These are phyloP conservation scores for Leptographium procerum DNA, from an alignment of 2,329 filamentous ascomycete genomes.

Conservation along the genomic window DNA sequence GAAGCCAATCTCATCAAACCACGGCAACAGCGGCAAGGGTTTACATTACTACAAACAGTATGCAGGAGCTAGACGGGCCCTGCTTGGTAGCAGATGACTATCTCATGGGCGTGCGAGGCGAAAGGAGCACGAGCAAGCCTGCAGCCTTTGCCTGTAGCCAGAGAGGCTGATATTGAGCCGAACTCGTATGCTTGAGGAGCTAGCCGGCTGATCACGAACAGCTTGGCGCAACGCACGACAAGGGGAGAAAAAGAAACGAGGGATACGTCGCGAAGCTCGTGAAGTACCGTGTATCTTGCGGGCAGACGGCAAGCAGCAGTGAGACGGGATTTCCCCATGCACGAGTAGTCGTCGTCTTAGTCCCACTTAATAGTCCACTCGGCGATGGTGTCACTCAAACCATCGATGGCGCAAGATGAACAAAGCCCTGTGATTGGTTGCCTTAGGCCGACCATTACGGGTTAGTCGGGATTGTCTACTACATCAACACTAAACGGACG, in stretches of 20 bases:
- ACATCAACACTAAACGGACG: background rate
- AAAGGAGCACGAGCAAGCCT: too few relatives aligned
- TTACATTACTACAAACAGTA: background rate
- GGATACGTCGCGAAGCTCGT: background rate
- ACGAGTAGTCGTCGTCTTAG: background rate
- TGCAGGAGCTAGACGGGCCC: background rate
- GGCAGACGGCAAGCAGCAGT: background rate
- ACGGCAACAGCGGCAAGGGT: background rate
- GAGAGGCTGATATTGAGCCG: background rate
- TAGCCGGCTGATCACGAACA: background rate
- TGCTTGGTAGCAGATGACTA: background rate
- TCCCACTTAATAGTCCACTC: background rate
- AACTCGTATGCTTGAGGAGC: too few relatives aligned
- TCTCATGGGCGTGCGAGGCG: too few relatives aligned
- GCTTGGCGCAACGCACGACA: background rate
- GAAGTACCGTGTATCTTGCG: background rate
- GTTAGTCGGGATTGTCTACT: background rate
- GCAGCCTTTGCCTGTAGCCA: too few relatives aligned
- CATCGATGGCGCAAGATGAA: constrained; percentile 11
- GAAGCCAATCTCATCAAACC: background rate
- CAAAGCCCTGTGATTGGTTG: constrained; percentile 10
- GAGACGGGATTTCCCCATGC: background rate
- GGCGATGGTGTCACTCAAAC: constrained; percentile 13
- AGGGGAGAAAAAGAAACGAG: background rate
- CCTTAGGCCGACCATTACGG: constrained; percentile 3